phyloP scores from a whole-genome alignment of 768 basidiomycete species.

The Kwoniella bestiolae region DNA sequence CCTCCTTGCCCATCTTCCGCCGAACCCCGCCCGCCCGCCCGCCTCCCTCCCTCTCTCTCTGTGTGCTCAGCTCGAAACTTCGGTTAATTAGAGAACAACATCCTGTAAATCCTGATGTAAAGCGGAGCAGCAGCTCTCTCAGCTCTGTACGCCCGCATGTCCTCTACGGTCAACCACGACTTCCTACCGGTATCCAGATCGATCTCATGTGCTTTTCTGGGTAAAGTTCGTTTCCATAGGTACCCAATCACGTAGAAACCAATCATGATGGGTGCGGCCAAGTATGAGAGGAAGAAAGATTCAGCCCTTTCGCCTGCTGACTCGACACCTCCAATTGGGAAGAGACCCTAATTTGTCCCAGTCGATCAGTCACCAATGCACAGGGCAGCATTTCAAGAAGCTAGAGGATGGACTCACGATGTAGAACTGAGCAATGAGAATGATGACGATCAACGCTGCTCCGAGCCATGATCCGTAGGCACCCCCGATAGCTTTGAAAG shows the following conservation, averaged over 20 bases:
- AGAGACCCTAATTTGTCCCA: constrained; percentile 29
- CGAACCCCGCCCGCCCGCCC: too few species aligned
- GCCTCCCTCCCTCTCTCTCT: too few species aligned
- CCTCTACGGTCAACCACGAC: constrained; percentile 54
- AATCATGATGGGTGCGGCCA: constrained; percentile 52
- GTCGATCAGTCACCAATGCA: not conserved
- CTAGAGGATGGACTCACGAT: constrained; percentile 36
- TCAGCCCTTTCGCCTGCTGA: constrained; percentile 30
- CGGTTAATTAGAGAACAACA: constrained; percentile 43
- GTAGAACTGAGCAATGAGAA: constrained; percentile 60
- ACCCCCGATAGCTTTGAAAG: constrained; percentile 64
- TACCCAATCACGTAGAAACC: constrained; percentile 46
- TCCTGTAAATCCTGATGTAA: constrained; percentile 48
- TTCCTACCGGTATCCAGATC: constrained; percentile 57
- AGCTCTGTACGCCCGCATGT: constrained; percentile 49
- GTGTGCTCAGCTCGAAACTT: too few species aligned
- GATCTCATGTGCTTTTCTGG: constrained; percentile 50
- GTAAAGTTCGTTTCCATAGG: constrained; percentile 50
- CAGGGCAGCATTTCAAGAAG: too few species aligned
- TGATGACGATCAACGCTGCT: constrained; percentile 63
- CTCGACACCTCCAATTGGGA: constrained; percentile 47
- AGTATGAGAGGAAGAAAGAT: constrained; percentile 55
- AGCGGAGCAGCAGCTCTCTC: constrained; percentile 47
- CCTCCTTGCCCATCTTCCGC: too few species aligned
- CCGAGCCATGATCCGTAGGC: constrained; percentile 59